Base-by-base conservation (phyloP, 1,284 basidiomycete species). In the Mycena sp. region DNA sequence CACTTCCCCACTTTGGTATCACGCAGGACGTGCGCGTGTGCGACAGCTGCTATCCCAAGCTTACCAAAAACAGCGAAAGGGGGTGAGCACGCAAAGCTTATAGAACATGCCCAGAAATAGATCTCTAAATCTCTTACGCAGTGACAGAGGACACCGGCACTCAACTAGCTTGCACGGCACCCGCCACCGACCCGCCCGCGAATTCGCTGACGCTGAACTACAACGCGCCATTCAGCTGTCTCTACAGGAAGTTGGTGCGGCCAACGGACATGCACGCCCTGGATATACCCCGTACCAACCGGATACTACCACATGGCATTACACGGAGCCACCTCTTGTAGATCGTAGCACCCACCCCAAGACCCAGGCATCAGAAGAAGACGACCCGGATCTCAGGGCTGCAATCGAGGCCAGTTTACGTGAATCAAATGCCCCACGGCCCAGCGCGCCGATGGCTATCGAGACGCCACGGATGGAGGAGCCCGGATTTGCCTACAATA, bases 401-500 rank as follows among this genome's bases (percentile, higher is more conserved):
- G 98, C 98, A 0, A 99, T 99, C 62, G 96, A 98, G 72, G 98
- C 98, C 0, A 96, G 93, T 73, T 77, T 99, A 68, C 85, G 90
- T 12, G 98, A 99, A 72, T 90, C 90, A 28, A 90, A 88, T 64
- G 89, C 90, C 9, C 90, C 91, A 0, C 87, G 83, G 63, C 89
- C 94, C 1, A 94, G 91, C 70, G 94, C 93, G 0, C 94, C 94
- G 1, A 72, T 85, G 4, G 87, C 82, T 11, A 72, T 85, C 4
- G 85, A 89, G 54, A 85, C 86, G 7, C 79, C 86, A 28, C 76
- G 81, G 16, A 71, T 74, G 3, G 85, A 87, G 58, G 76, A 83
- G 10, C 71, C 75, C 10, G 58, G 76, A 9, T 80, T 74, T 62
- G 68, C 74, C 0, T 83, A 84, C 57, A 56, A 44, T 23, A 45